Base-by-base conservation (phyloP, 306 rosid genomes). In the Cicer cuneatum region DNA sequence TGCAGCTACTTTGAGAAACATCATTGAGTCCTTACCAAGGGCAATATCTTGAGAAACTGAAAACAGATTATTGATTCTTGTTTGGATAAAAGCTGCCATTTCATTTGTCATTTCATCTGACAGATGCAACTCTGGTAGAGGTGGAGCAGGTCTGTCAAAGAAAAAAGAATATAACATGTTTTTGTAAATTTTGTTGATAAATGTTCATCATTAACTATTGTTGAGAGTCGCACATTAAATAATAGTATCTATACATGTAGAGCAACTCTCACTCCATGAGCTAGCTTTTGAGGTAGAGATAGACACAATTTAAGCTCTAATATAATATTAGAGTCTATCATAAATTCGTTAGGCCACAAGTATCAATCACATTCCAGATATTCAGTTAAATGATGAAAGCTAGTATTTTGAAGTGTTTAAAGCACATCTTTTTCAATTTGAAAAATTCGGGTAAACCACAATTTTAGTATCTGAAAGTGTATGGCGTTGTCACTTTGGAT, bases 101-200 rank as follows among this genome's bases (percentile, higher is more conserved):
- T 85, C 93, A 12, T 89, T 85, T 39, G 85, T 95, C 83, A 83
- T 83, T 87, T 92, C 99, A 78, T 95, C 96, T 54, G 98, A 85
- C 10, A 95, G 76, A 74, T 89, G 88, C 85, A 95, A 75, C 45
- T 84, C 82, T 9, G 99, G 99, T 66, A 95, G 90, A 66, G 98
- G 98, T 57, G 97, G 99, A 65, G 99, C 89, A 1, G 98, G 99
- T 75, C 99, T 95, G 89, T 73, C 80, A 77, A 77, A 84, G 75
- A 80, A 43, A 48, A 14, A 60, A 37, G 16, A 77, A 48, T 7
- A 53, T 38, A 52, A 53, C 5, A 2, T 45, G 33, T 1, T 58
- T 71, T 38, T 52, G 56, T 67, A 57, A 38, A 16, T 52, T 39
- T 24, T 77, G 42, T 29, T 59, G 60, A 82, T 66, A 18, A 43